Evolutionary conservation across 2,329 filamentous ascomycete genomes (phyloP), one percentile per base, ranked within the genome.

Genomic region (Nothopassalora personata): DNA sequence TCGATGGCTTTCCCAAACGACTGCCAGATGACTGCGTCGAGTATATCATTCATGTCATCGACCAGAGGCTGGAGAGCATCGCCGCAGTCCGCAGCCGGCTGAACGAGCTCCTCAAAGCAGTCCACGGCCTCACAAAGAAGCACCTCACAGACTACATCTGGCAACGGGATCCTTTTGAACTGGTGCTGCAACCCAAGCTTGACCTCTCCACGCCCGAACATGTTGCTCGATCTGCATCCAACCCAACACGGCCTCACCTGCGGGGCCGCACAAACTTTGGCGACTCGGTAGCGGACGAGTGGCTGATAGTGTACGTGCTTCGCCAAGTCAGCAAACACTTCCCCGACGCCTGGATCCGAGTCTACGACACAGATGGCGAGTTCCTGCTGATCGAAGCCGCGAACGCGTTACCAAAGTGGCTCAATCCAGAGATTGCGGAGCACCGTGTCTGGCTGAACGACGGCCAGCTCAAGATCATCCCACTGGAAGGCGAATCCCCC

Each of bases 221-320:
- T 15, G 39, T 43, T n/a, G 13, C 39, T 15, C 39, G 39, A 13
- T 43, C 18, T 43, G 39, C 39, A 3, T 53, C 56, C 3, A 51
- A 58, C 5, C 36, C 59, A 34, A 19, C 61, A 11, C 60, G 64
- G 34, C 63, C 66, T 43, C 66, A 69, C 53, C 66, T 99, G 5
- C 83, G 85, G 63, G 93, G 93, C 19, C 79, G 81, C 54, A 94
- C 91, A 0, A 89, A 93, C 71, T 97, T 91, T 69, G 92, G 93
- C 8, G 95, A 99, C 74, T 94, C 91, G 0, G 86, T 97, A 4
- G 93, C 96, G 70, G 94, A 99, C 68, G 95, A 99, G 77, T 99
- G 94, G 95, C 83, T 97, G 5, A 87, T 97, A 60, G 92, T 97
- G 19, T 96, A 92, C 75, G 77, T 97, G 5, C 79, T 99, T 31